Base-by-base conservation (phyloP, 768 basidiomycete species). In the Chalciporus pseudorubinellus region DNA sequence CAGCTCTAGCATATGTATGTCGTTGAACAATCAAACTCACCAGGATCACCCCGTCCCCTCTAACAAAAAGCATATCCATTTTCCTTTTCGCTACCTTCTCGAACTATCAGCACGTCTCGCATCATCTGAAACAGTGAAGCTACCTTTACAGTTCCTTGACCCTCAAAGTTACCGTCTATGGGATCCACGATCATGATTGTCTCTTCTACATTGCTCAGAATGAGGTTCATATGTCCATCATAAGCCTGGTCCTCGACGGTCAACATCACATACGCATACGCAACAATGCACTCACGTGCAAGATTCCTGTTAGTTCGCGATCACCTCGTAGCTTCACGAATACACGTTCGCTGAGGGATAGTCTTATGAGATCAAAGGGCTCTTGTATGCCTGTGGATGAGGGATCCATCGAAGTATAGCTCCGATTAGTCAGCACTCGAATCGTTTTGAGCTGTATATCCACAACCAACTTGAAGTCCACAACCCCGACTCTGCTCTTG, bases 221-320 rank as follows among this genome's bases (percentile, higher is more conserved):
- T 97, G 61, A 99, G 78, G 70, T 99, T 98, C 97, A 98, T 98
- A 71, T 98, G 97, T n/a, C 95, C 97, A 74, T 99, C 97, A 64
- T 98, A 98, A 19, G 97, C 97, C 97, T 99, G 63, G 12, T 59
- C 54, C 45, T 46, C 51, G 24, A 57, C 21, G 34, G 48, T 52
- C 56, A 48, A 46, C 18, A 33, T 44, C 47, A 42, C 50, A 28
- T 45, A 33, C 21, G 19, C 39, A 38, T 31, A 38, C 41, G 26
- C 6, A 52, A 42, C n/a, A n/a, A 19, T 36, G 39, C 42, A 68
- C 89, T 43, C 64, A 95, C 97, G 74, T 99, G 95, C 41, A 99
- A 75, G 58, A 95, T 83, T 10, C 95, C 95, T 4, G 87, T 84
- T 40, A 99, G 74, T 61, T 97, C 89, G 44, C 97, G 79, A 67